Conservation (phyloP, 2,329 filamentous ascomycete species). For the Fusarium sulawesiense region DNA sequence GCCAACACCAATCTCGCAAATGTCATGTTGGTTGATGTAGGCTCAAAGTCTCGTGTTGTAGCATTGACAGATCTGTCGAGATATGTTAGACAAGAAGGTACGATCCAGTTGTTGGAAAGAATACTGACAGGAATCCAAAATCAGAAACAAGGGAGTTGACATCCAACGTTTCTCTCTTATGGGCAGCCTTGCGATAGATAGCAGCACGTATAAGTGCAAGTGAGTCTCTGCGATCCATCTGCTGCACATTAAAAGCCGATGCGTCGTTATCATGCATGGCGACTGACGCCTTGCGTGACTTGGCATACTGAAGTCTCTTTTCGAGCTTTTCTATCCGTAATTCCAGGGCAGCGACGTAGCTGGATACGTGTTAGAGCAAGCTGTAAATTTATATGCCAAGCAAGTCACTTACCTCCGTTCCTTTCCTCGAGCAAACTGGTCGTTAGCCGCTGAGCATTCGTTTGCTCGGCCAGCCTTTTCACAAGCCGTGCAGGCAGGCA, state of each 20-base stretch:
- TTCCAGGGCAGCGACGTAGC: conserved; percentile 95
- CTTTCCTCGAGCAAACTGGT: conserved; percentile 95
- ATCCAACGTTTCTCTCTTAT: conserved; percentile 79
- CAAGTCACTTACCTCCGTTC: conserved; percentile 76
- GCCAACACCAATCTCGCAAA: conserved; percentile 90
- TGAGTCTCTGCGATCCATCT: conserved; percentile 72
- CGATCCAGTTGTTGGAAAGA: not conserved
- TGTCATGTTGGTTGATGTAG: conserved; percentile 87
- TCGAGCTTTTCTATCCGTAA: conserved; percentile 89
- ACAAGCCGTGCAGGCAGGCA: conserved; percentile 94
- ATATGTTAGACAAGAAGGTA: conserved; percentile 10
- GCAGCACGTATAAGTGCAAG: conserved; percentile 70
- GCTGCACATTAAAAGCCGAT: conserved; percentile 40
- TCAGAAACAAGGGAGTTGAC: conserved; percentile 94
- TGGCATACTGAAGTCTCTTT: conserved; percentile 76
- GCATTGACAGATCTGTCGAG: conserved; percentile 85
- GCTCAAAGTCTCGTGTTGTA: conserved; percentile 92
- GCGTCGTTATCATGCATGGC: conserved; percentile 71
- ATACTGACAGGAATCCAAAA: conserved; percentile 84
- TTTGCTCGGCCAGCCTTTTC: conserved; percentile 87
- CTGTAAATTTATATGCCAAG: not conserved
- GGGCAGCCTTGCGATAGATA: conserved; percentile 73
- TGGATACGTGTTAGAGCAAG: conserved; percentile 48
- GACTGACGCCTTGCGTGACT: conserved; percentile 77
- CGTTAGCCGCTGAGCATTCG: conserved; percentile 93